Base-by-base conservation (phyloP, 345 rosid species). In the Gossypium stocksii region DNA sequence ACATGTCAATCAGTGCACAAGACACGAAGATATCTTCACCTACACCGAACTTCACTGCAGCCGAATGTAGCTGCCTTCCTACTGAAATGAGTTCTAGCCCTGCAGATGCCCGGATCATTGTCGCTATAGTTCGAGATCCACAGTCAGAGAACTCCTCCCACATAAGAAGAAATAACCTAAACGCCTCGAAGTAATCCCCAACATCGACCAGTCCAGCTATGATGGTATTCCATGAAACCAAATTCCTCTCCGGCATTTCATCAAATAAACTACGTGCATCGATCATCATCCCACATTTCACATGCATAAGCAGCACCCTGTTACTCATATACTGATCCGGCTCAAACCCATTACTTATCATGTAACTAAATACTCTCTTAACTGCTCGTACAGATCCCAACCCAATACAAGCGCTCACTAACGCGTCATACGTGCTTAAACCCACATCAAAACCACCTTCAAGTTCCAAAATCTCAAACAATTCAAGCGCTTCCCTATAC, bases 1-100 rank as follows among this genome's bases (percentile, higher is more conserved):
- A 94, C 98, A 91, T 91, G 78, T 94, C 90, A 14, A 91, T 89
- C 84, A 93, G 76, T 1, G 94, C 89, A 72, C 97, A 90, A 1
- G 90, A 85, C 23, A 93, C 85, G 80, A 88, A 93, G n/a, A 82
- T 77, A 70, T 91, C 81, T 61, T 80, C 81, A 34, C 73, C 76
- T 2, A 77, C 67, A 64, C 87, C 88, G 86, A 87, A 61, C 79
- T 88, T 93, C 86, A 88, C 68, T 0, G 84, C 86, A 76, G 87
- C 88, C 0, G 90, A 84, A 57, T 93, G 98, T 34, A 93, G 64
- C 69, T 93, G 96, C 78, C 82, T 86, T 59, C 97, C 97, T 2
- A 76, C 75, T 46, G 81, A 77, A 73, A 90, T 64, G 70, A 81
- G 78, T 25, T 85, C 97, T 80, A 91, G 57, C 51, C 96, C 91